phyloP scores from a whole-genome alignment of 768 basidiomycete genomes.

The Serendipita indica region DNA sequence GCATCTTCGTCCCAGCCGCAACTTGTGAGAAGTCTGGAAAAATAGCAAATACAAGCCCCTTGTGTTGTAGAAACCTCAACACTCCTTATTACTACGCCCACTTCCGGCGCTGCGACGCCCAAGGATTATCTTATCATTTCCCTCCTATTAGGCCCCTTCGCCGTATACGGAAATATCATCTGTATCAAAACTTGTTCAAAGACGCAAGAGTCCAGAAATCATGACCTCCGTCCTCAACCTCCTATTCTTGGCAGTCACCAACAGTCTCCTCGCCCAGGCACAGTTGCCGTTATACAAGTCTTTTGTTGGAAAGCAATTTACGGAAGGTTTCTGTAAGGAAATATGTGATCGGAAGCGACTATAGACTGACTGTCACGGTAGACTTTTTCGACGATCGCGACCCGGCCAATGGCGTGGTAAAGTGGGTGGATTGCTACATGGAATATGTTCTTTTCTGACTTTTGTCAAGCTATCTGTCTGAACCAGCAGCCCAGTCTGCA shows the following conservation, averaged over 20 bases:
- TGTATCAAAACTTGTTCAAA: too few species aligned
- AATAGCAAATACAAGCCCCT: too few species aligned
- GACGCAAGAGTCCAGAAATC: too few species aligned
- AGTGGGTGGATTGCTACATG: not conserved
- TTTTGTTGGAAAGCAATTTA: constrained; percentile 3
- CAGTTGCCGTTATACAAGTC: constrained; percentile 8
- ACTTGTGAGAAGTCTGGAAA: too few species aligned
- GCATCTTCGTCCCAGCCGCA: too few species aligned
- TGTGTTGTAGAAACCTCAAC: too few species aligned
- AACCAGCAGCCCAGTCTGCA: not conserved
- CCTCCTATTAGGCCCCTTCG: too few species aligned
- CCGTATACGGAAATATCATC: too few species aligned
- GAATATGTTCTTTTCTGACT: not conserved
- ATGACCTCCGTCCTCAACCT: too few species aligned
- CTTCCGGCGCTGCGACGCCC: too few species aligned
- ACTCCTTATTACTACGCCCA: too few species aligned
- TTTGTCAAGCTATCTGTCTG: not conserved
- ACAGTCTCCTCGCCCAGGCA: not conserved
- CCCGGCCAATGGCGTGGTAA: constrained; percentile 1
- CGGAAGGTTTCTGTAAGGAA: not conserved
- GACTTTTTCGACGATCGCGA: constrained; percentile 1
- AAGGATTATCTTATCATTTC: too few species aligned
- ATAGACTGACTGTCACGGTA: not conserved
- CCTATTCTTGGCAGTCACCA: not conserved
- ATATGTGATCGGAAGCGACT: not conserved